A percentile compares a stretch with the other conserved stretches of the same genome.
Conservation (phyloP, 495 filamentous ascomycete species). For the Penicillium atrosanguineum region DNA sequence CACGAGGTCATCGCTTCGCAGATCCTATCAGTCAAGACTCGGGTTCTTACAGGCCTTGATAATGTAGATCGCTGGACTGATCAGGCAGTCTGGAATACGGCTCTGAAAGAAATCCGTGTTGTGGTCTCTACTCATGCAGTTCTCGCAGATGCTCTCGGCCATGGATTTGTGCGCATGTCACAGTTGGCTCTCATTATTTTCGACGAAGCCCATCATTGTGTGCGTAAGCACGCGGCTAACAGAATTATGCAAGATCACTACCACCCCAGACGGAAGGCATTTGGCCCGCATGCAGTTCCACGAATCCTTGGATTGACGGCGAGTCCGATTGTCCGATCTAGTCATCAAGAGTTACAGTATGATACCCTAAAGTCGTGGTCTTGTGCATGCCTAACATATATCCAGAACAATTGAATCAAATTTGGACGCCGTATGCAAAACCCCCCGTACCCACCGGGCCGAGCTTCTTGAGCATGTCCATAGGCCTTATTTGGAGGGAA, state of each 20-base stretch:
- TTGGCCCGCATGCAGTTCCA: conserved; percentile 50
- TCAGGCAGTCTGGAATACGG: conserved; percentile 67
- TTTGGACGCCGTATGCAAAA: conserved; percentile 68
- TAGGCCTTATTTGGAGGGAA: conserved; percentile 57
- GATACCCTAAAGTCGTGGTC: not conserved
- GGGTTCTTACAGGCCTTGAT: conserved; percentile 65
- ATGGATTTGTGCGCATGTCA: conserved; percentile 73
- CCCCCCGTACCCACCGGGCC: conserved; percentile 66
- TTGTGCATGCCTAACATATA: not conserved
- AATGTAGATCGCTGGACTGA: conserved; percentile 74
- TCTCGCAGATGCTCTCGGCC: conserved; percentile 72
- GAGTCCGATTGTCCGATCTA: conserved; percentile 65
- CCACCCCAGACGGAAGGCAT: conserved; percentile 41
- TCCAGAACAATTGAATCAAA: conserved; percentile 67
- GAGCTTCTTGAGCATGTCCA: conserved; percentile 70
- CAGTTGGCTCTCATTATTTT: conserved; percentile 73
- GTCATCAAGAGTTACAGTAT: conserved; percentile 29
- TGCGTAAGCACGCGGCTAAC: conserved; percentile 58
- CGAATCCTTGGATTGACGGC: conserved; percentile 82
- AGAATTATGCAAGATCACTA: conserved; percentile 81
- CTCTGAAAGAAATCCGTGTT: conserved; percentile 64
- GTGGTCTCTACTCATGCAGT: conserved; percentile 78
- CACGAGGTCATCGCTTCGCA: conserved; percentile 57
- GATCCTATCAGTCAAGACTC: conserved; percentile 60
- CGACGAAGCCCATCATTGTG: conserved; percentile 63